Percentiles rank a stretch among this genome's conserved stretches.
Evolutionary conservation across 2,329 filamentous ascomycete genomes (phyloP).

Genomic region (Curvularia lunata): DNA sequence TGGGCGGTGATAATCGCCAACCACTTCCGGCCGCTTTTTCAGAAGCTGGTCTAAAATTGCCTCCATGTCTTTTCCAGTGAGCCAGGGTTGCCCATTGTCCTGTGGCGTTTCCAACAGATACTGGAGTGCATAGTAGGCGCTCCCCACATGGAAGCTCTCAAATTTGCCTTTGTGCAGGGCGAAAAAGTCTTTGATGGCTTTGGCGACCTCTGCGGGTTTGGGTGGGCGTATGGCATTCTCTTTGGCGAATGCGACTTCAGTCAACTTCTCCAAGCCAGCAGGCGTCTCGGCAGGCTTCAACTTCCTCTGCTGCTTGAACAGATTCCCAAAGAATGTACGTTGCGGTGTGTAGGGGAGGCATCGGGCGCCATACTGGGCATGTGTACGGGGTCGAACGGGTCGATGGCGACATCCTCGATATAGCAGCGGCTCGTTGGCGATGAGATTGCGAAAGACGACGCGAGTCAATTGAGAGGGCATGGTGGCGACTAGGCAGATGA

Average conservation of each 20-base stretch:
- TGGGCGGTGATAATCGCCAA: constrained; percentile 48
- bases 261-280: constrained; percentile 74
- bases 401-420: constrained; percentile 54
- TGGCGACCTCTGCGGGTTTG: constrained; percentile 64
- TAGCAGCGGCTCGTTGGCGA: constrained; percentile 58
- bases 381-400: constrained; percentile 32
- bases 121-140: constrained; percentile 64
- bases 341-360: constrained; percentile 45
- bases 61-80: constrained; percentile 30
- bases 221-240: constrained; percentile 70
- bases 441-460: constrained; percentile 64
- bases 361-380: constrained; percentile 30
- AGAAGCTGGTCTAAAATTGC: constrained; percentile 21
- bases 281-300: constrained; percentile 69
- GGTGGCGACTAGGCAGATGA: constrained; percentile 17
- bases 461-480: constrained; percentile 68
- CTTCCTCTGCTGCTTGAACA: constrained; percentile 66
- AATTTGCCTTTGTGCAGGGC: constrained; percentile 28
- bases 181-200: constrained; percentile 55
- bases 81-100: constrained; percentile 40
- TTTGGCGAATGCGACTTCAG: constrained; percentile 69
- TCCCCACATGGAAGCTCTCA: constrained; percentile 56
- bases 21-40: constrained; percentile 44
- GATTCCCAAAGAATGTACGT: constrained; percentile 67
- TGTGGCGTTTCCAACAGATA: constrained; percentile 58